Percentiles rank a stretch among this genome's conserved stretches.
Evolutionary conservation across 2,329 filamentous ascomycete species (phyloP).

Genomic region (Fusarium beomiforme): DNA sequence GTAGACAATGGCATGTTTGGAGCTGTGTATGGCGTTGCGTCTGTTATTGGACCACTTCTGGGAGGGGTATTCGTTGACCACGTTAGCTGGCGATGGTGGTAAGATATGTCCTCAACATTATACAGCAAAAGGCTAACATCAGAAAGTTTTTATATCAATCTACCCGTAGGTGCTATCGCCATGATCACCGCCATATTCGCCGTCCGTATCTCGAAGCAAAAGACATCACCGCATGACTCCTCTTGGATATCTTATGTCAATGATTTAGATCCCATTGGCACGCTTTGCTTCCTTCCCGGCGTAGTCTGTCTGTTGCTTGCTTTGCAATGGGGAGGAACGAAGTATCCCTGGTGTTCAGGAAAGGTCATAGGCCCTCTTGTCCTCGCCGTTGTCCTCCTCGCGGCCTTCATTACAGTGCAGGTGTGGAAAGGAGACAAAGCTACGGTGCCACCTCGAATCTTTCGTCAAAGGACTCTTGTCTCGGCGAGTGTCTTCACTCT

Average conservation of each 20-base stretch:
- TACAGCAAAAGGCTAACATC: neutral
- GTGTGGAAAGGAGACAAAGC: neutral
- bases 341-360: neutral
- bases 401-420: neutral
- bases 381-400: neutral
- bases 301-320: neutral
- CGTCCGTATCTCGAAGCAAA: neutral
- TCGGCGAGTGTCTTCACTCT: neutral
- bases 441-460: neutral
- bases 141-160: neutral
- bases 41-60: neutral
- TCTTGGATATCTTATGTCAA: neutral
- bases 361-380: neutral
- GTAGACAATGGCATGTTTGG: neutral
- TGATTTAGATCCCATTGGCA: neutral
- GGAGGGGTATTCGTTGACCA: neutral
- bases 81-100: neutral
- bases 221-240: neutral
- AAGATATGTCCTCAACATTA: neutral
- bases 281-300: neutral
- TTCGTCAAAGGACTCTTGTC: neutral
- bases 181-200: neutral
- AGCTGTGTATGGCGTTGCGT: neutral
- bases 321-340: neutral
- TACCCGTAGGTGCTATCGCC: neutral